These are phyloP conservation scores for Luffa acutangula DNA, from an alignment of 306 rosid species.

Conservation along the genomic window DNA sequence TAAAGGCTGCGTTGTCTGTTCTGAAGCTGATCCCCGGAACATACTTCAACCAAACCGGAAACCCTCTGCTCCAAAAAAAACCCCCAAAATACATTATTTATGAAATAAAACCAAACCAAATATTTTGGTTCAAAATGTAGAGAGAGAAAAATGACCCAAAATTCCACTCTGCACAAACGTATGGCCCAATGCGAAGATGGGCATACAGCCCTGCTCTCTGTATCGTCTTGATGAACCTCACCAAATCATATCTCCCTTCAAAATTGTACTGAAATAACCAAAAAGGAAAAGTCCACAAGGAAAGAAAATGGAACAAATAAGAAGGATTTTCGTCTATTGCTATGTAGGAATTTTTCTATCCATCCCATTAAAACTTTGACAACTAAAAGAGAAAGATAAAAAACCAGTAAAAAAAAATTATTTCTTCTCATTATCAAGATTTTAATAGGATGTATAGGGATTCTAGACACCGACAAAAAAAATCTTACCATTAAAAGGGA, in stretches of 20 bases:
- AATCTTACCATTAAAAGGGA: too few species aligned
- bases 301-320: background rate
- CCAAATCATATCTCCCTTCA: slow-evolving; percentile 77
- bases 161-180: slow-evolving; percentile 98
- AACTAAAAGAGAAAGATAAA: background rate
- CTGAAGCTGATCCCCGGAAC: slow-evolving; percentile 95
- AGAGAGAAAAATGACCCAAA: slow-evolving; percentile 50
- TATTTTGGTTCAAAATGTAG: background rate
- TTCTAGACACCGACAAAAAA: too few species aligned
- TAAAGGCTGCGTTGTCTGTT: slow-evolving; percentile 90
- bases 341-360: too few species aligned
- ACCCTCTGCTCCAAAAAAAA: slow-evolving; percentile 48
- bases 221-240: slow-evolving; percentile 71
- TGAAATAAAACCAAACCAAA: background rate
- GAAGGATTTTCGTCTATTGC: too few species aligned
- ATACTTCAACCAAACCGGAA: slow-evolving; percentile 96
- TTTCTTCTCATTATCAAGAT: too few species aligned
- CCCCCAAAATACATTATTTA: background rate
- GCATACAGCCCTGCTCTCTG: slow-evolving; percentile 89
- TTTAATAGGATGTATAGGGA: too few species aligned
- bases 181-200: slow-evolving; percentile 94
- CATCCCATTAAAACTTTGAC: too few species aligned
- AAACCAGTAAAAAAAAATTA: too few species aligned
- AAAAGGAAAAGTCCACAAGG: too few species aligned
- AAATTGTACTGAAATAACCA: slow-evolving; percentile 57